phyloP scores from a whole-genome alignment of 1,139 yeast genomes.

The Debaryomycetaceae sp. region DNA sequence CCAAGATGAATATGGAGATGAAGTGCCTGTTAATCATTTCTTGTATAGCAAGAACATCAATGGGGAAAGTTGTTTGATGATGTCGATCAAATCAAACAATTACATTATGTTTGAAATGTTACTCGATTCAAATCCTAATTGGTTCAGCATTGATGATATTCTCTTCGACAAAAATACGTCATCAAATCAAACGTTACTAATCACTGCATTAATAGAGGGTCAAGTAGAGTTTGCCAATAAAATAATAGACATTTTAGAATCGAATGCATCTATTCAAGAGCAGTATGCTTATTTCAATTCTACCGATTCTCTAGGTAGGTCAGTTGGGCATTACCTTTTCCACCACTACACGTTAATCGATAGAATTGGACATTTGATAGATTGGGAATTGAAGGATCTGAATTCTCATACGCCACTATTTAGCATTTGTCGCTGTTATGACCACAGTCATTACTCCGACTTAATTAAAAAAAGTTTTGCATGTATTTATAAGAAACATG shows the following conservation, averaged over 20 bases:
- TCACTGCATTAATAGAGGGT: constrained; percentile 58
- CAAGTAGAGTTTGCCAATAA: constrained; percentile 45
- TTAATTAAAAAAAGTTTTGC: constrained; percentile 48
- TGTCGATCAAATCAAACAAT: constrained; percentile 47
- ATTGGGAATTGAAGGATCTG: constrained; percentile 70
- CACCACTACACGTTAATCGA: constrained; percentile 55
- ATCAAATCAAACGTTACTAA: constrained; percentile 52
- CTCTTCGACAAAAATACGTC: constrained; percentile 57
- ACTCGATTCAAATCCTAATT: constrained; percentile 36
- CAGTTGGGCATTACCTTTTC: constrained; percentile 72
- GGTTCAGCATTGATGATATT: constrained; percentile 65
- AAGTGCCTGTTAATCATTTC: constrained; percentile 37
- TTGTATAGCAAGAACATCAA: constrained; percentile 50
- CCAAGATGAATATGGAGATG: constrained; percentile 13
- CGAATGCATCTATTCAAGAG: constrained; percentile 44
- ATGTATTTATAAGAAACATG: constrained; percentile 43
- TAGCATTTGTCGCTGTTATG: constrained; percentile 76
- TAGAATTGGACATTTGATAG: constrained; percentile 52
- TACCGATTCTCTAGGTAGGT: constrained; percentile 51
- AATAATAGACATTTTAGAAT: constrained; percentile 44
- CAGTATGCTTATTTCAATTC: constrained; percentile 48
- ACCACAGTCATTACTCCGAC: constrained; percentile 58
- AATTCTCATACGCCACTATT: constrained; percentile 79
- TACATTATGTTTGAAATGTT: constrained; percentile 45
- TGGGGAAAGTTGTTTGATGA: constrained; percentile 68